Conservation (phyloP, 805 yeast genomes). For the Kodamaea kaohsiungensis region DNA sequence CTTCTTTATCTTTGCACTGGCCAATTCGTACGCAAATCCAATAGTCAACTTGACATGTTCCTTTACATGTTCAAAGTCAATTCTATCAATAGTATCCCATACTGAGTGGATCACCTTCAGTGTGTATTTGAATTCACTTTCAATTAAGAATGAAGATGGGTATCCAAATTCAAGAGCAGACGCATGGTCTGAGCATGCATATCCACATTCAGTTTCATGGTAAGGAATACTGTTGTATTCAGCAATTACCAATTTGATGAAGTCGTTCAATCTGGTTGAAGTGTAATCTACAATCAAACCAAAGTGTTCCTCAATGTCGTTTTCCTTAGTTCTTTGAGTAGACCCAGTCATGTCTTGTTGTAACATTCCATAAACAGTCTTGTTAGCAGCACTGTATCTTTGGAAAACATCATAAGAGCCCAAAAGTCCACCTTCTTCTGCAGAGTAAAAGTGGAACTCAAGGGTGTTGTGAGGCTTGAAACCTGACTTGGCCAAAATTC, state of each 20-base stretch:
- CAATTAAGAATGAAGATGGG: constrained; percentile 83
- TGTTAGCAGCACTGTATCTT: constrained; percentile 44
- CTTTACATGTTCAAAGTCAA: constrained; percentile 74
- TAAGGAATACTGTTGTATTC: constrained; percentile 68
- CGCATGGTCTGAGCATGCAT: constrained; percentile 92
- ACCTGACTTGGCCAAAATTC: constrained; percentile 43
- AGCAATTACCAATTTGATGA: constrained; percentile 60
- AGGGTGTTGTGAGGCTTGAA: constrained; percentile 67
- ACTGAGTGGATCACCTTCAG: constrained; percentile 76
- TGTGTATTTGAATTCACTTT: constrained; percentile 63
- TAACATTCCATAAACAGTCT: constrained; percentile 74
- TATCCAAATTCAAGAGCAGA: constrained; percentile 81
- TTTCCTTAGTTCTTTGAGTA: constrained; percentile 50
- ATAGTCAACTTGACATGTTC: constrained; percentile 80
- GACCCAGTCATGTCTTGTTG: constrained; percentile 97
- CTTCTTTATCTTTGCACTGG: constrained; percentile 7
- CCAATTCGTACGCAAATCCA: constrained; percentile 71
- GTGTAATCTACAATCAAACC: constrained; percentile 82
- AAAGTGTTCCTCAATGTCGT: constrained; percentile 59
- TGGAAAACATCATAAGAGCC: constrained; percentile 83
- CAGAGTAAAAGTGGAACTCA: constrained; percentile 93
- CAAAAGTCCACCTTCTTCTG: constrained; percentile 89
- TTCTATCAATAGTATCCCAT: constrained; percentile 77
- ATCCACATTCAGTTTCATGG: constrained; percentile 80
- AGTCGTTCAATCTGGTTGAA: constrained; percentile 53